These are phyloP conservation scores for Debaryomyces tyrocola DNA, from an alignment of 805 yeast species.

Conservation along the genomic window DNA sequence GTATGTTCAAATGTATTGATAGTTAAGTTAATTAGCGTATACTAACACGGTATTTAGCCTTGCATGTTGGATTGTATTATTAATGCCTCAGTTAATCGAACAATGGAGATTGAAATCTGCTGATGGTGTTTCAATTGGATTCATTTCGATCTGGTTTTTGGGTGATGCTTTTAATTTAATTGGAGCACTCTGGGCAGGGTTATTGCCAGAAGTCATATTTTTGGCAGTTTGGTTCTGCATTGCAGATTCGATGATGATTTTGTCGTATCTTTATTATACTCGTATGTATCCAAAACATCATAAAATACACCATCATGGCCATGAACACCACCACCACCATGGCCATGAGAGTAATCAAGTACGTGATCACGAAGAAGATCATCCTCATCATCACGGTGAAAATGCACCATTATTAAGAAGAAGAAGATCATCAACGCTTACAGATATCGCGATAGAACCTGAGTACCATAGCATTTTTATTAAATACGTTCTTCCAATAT, in stretches of 20 bases:
- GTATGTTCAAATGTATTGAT: conserved; percentile 21
- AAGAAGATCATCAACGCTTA: conserved; percentile 53
- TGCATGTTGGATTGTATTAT: conserved; percentile 77
- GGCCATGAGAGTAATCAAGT: conserved; percentile 7
- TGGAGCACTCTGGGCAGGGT: conserved; percentile 70
- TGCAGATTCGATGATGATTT: conserved; percentile 61
- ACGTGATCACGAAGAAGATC: conserved; percentile 16
- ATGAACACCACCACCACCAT: conserved; percentile 12
- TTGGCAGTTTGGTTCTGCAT: conserved; percentile 77
- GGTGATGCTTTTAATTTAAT: conserved; percentile 69
- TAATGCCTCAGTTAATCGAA: conserved; percentile 76
- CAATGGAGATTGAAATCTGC: conserved; percentile 77
- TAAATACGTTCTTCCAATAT: conserved; percentile 56
- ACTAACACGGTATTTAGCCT: conserved; percentile 34
- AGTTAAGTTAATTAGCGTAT: background rate
- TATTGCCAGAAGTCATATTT: conserved; percentile 67
- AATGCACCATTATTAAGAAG: conserved; percentile 38
- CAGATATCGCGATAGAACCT: conserved; percentile 50
- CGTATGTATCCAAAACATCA: conserved; percentile 42
- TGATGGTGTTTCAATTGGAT: conserved; percentile 72
- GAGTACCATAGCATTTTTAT: conserved; percentile 46
- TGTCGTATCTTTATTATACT: conserved; percentile 59
- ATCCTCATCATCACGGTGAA: conserved; percentile 9
- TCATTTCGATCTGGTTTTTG: conserved; percentile 65
- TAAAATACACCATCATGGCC: conserved; percentile 13